A percentile compares a stretch with the other conserved stretches of the same genome.
Evolutionary conservation across 768 basidiomycete genomes (phyloP).

Genomic region (Trametes cubensis): DNA sequence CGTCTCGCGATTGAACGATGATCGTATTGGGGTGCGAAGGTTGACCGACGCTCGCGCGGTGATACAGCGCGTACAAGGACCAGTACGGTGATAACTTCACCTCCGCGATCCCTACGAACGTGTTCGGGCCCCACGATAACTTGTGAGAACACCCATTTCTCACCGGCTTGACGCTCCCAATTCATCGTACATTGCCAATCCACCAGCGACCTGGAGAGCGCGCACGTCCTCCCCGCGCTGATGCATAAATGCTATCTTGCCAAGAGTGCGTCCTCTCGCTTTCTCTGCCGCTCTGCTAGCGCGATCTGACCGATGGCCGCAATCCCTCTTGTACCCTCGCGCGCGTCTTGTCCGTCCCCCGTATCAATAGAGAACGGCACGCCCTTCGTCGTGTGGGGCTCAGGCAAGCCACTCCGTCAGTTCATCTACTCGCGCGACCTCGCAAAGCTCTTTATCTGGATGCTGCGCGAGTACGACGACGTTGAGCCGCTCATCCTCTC

Average conservation of each 20-base stretch:
- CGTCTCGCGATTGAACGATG: slow-evolving; percentile 27
- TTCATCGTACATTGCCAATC: background rate
- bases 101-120: slow-evolving; percentile 94
- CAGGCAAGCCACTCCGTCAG: slow-evolving; percentile 92
- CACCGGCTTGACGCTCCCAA: background rate
- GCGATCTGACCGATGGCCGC: background rate
- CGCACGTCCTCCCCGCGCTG: slow-evolving; percentile 93
- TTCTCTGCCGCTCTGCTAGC: background rate
- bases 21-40: background rate
- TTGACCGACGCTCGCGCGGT: slow-evolving; percentile 9
- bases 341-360: background rate
- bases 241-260: slow-evolving; percentile 93
- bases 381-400: slow-evolving; percentile 85
- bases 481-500: slow-evolving; percentile 94
- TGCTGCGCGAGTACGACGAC: slow-evolving; percentile 85
- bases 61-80: slow-evolving; percentile 86
- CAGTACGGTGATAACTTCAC: slow-evolving; percentile 95
- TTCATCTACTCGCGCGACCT: slow-evolving; percentile 98
- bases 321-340: slow-evolving; percentile 1
- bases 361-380: slow-evolving; percentile 66
- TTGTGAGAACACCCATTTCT: slow-evolving; percentile 53
- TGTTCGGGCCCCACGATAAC: slow-evolving; percentile 96
- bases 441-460: slow-evolving; percentile 94
- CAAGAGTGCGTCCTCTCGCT: slow-evolving; percentile 59
- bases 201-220: slow-evolving; percentile 77